Evolutionary conservation across 1,284 basidiomycete genomes (phyloP).

Genomic region (Volvariella volvacea): DNA sequence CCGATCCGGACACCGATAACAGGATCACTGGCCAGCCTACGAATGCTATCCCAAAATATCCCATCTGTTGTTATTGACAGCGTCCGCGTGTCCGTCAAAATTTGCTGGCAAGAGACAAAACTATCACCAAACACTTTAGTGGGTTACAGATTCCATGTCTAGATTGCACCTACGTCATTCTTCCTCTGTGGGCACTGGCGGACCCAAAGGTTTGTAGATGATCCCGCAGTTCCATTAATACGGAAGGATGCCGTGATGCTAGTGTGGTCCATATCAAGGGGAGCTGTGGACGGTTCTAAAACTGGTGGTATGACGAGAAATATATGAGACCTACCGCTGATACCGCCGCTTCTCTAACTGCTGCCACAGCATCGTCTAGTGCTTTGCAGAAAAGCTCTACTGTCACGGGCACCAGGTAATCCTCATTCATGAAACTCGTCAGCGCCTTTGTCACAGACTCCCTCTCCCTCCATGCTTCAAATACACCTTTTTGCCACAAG

Average conservation of each 20-base stretch:
- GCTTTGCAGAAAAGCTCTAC: constrained; percentile 52
- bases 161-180: constrained; percentile 61
- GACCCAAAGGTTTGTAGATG: constrained; percentile 51
- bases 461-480: constrained; percentile 81
- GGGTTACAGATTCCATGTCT: constrained; percentile 6
- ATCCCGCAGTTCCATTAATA: constrained; percentile 34
- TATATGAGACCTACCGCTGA: constrained; percentile 43
- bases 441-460: constrained; percentile 63
- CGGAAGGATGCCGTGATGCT: constrained; percentile 24
- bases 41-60: constrained; percentile 37
- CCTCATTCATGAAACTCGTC: constrained; percentile 36
- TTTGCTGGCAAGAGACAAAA: constrained; percentile 70
- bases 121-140: constrained; percentile 22
- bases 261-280: constrained; percentile 47
- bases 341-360: constrained; percentile 78
- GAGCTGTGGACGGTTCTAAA: constrained; percentile 30
- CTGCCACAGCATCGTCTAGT: constrained; percentile 75
- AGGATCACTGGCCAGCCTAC: constrained; percentile 55
- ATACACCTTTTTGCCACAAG: constrained; percentile 55
- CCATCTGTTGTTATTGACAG: constrained; percentile 22
- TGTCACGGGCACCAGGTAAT: constrained; percentile 24
- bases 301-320: not conserved
- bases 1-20: constrained; percentile 87
- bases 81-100: constrained; percentile 39
- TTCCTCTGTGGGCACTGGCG: constrained; percentile 55